These are phyloP conservation scores for Excoecaria agallocha DNA, from an alignment of 345 rosid genomes.

Conservation along the genomic window DNA sequence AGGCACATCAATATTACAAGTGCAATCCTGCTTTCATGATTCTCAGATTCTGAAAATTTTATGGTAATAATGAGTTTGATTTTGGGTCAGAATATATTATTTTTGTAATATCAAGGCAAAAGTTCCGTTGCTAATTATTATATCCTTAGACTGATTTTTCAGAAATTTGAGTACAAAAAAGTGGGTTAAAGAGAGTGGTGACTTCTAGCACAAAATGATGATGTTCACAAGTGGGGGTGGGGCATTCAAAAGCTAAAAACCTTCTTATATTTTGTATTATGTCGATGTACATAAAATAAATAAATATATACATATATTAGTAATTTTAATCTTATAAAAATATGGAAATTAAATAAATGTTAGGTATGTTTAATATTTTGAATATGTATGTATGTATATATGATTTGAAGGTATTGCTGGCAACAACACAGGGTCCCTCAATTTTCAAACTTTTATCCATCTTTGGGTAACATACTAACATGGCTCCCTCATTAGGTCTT, in stretches of 20 bases:
- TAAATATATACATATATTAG: too few relatives aligned
- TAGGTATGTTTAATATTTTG: too few relatives aligned
- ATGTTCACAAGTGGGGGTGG: conserved; percentile 69
- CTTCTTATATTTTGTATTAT: conserved; percentile 20
- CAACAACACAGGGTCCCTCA: conserved; percentile 35
- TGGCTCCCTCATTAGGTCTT: conserved; percentile 23
- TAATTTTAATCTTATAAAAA: too few relatives aligned
- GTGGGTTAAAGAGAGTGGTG: conserved; percentile 18
- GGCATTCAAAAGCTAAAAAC: conserved; percentile 32
- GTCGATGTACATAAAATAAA: too few relatives aligned
- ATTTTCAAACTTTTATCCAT: conserved; percentile 10
- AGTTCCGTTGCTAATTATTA: conserved; percentile 27
- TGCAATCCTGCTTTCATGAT: too few relatives aligned
- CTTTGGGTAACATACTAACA: conserved; percentile 29
- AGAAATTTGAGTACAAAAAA: conserved; percentile 22
- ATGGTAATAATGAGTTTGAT: background rate
- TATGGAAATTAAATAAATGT: too few relatives aligned
- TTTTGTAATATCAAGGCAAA: conserved; percentile 27
- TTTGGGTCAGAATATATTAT: background rate
- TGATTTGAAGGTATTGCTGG: background rate
- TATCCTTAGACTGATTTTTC: conserved; percentile 18
- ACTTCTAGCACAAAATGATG: conserved; percentile 66
- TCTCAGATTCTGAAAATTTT: background rate
- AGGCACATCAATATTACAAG: background rate
- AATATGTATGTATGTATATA: too few relatives aligned